These are phyloP conservation scores for Colletotrichum graminicola DNA, from an alignment of 2,329 filamentous ascomycete species.

Conservation along the genomic window DNA sequence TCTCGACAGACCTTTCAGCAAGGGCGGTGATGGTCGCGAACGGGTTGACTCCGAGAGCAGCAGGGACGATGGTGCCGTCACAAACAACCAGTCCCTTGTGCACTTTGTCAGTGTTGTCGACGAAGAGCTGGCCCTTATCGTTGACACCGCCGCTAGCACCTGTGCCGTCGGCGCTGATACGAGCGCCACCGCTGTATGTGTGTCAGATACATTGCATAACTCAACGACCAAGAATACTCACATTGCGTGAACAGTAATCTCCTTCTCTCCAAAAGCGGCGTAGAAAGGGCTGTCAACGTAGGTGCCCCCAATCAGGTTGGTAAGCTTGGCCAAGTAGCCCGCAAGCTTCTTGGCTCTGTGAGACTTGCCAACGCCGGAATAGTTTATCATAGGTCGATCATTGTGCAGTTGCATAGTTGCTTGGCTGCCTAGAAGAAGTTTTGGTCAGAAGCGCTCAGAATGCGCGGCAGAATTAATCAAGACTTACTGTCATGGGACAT, in stretches of 20 bases:
- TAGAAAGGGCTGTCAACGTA: constrained; percentile 71
- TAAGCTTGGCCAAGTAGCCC: constrained; percentile 64
- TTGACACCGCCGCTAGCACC: constrained; percentile 70
- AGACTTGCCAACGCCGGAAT: constrained; percentile 68
- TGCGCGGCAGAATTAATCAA: neutral
- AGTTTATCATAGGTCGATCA: constrained; percentile 70
- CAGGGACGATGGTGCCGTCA: constrained; percentile 72
- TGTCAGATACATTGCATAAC: neutral
- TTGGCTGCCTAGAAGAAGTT: constrained; percentile 59
- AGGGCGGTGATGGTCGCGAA: constrained; percentile 78
- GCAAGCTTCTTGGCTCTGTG: constrained; percentile 68
- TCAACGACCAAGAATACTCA: constrained; percentile 44
- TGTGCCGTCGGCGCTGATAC: constrained; percentile 70
- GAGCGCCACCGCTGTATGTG: constrained; percentile 63
- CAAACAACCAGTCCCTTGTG: constrained; percentile 71
- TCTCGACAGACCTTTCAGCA: constrained; percentile 72
- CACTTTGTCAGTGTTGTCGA: constrained; percentile 61
- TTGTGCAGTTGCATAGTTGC: constrained; percentile 69
- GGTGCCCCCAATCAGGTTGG: constrained; percentile 69
- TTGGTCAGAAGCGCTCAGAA: neutral
- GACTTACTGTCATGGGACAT: constrained; percentile 72
- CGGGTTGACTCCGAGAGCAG: constrained; percentile 74
- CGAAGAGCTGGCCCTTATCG: constrained; percentile 71
- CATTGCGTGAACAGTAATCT: constrained; percentile 76
- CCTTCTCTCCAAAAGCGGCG: constrained; percentile 64